Evolutionary conservation across 345 rosid genomes (phyloP).

Genomic region (Pistacia integerrima): DNA sequence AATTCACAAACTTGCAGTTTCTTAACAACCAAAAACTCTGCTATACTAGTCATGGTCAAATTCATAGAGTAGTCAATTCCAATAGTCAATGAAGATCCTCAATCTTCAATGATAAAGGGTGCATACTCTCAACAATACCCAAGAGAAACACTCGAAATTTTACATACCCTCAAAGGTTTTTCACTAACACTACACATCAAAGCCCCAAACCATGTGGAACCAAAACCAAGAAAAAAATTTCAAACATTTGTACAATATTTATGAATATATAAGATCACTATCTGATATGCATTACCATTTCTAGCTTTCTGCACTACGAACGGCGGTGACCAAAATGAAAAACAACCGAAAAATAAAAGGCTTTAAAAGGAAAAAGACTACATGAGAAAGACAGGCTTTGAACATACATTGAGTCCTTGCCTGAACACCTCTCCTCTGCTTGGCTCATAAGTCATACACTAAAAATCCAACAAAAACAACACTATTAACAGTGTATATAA

Average conservation of each 20-base stretch:
- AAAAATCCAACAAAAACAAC: background rate
- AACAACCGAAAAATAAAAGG: background rate
- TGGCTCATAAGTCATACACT: conserved; percentile 2
- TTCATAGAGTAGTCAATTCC: too few relatives aligned
- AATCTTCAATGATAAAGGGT: too few relatives aligned
- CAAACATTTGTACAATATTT: background rate
- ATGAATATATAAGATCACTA: background rate
- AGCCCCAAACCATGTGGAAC: background rate
- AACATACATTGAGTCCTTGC: conserved; percentile 14
- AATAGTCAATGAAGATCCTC: too few relatives aligned
- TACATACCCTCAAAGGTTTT: too few relatives aligned
- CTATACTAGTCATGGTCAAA: too few relatives aligned
- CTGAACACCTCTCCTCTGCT: conserved; percentile 7
- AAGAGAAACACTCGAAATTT: too few relatives aligned
- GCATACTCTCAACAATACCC: too few relatives aligned
- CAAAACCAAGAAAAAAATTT: too few relatives aligned
- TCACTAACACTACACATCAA: too few relatives aligned
- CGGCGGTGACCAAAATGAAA: background rate
- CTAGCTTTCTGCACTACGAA: background rate
- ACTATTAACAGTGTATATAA: background rate
- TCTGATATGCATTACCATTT: conserved; percentile 1
- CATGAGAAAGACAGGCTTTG: background rate
- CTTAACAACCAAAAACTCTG: too few relatives aligned
- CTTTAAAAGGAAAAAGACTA: background rate
- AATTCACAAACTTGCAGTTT: too few relatives aligned